These are phyloP conservation scores for Alternaria tenuissima DNA, from an alignment of 2,329 filamentous ascomycete genomes.

Conservation along the genomic window DNA sequence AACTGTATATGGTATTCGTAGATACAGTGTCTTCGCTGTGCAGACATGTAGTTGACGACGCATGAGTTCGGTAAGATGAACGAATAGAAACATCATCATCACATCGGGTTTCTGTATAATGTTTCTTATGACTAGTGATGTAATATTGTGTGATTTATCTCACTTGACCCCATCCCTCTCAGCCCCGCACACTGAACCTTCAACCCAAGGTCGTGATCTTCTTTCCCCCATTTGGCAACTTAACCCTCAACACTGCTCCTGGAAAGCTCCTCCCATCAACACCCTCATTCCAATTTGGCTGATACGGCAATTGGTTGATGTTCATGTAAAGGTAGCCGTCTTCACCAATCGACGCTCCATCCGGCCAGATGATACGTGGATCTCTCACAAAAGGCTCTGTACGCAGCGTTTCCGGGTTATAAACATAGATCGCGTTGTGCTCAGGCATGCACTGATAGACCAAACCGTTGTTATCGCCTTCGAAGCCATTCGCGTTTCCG, in stretches of 20 bases:
- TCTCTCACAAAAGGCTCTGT: constrained; percentile 57
- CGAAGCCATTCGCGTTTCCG: constrained; percentile 60
- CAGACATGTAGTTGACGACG: constrained; percentile 1
- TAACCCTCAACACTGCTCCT: constrained; percentile 56
- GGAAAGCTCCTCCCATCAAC: constrained; percentile 54
- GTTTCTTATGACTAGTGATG: not conserved
- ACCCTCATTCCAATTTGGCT: constrained; percentile 59
- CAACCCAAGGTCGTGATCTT: constrained; percentile 41
- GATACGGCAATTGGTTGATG: constrained; percentile 57
- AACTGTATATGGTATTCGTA: not conserved
- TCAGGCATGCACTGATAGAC: constrained; percentile 60
- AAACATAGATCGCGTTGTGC: constrained; percentile 57
- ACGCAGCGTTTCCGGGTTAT: constrained; percentile 52
- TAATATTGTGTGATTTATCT: too few relatives aligned
- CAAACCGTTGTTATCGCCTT: constrained; percentile 59
- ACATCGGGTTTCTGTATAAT: constrained; percentile 2
- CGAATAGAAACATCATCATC: not conserved
- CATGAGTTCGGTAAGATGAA: not conserved
- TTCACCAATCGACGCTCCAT: constrained; percentile 47
- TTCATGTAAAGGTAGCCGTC: constrained; percentile 58
- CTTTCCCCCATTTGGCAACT: constrained; percentile 49
- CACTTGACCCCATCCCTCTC: not conserved
- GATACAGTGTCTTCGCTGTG: not conserved
- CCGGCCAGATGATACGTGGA: constrained; percentile 58
- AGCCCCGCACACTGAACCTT: not conserved